A percentile compares a stretch with the other conserved stretches of the same genome.
These are phyloP conservation scores for Glomus cerebriforme DNA, from an alignment of 192 early-diverging fungal species.

Conservation along the genomic window DNA sequence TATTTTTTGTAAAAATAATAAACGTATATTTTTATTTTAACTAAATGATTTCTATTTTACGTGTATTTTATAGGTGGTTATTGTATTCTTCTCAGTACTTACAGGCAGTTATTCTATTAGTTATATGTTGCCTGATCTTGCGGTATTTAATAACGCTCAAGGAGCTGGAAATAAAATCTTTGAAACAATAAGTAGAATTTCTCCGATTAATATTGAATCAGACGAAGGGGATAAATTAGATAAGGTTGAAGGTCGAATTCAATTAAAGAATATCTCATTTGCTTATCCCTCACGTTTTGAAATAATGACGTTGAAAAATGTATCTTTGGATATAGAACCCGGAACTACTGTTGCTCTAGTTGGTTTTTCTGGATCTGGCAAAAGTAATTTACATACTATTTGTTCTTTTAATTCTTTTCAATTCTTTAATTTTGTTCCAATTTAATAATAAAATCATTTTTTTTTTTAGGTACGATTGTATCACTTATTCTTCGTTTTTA, in stretches of 20 bases:
- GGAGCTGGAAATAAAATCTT: conserved; percentile 85
- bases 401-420: neutral
- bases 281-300: conserved; percentile 62
- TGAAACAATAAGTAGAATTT: conserved; percentile 77
- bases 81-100: conserved; percentile 72
- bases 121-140: conserved; percentile 71
- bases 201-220: conserved; percentile 69
- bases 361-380: conserved; percentile 82
- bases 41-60: conserved; percentile 13
- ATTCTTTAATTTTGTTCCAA: neutral
- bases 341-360: conserved; percentile 83
- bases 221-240: conserved; percentile 49
- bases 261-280: conserved; percentile 52
- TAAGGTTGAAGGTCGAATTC: conserved; percentile 45
- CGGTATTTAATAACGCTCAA: conserved; percentile 68
- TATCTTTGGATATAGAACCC: conserved; percentile 48
- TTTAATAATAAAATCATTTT: too few relatives aligned
- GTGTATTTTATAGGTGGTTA: conserved; percentile 41
- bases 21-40: too few relatives aligned
- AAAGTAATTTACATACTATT: conserved; percentile 38
- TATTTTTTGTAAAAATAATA: too few relatives aligned
- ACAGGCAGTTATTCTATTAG: conserved; percentile 67
- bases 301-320: conserved; percentile 57
- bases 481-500: conserved; percentile 46
- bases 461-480: conserved; percentile 34